Base-by-base conservation (phyloP, 306 rosid genomes). In the Mimosa pudica region DNA sequence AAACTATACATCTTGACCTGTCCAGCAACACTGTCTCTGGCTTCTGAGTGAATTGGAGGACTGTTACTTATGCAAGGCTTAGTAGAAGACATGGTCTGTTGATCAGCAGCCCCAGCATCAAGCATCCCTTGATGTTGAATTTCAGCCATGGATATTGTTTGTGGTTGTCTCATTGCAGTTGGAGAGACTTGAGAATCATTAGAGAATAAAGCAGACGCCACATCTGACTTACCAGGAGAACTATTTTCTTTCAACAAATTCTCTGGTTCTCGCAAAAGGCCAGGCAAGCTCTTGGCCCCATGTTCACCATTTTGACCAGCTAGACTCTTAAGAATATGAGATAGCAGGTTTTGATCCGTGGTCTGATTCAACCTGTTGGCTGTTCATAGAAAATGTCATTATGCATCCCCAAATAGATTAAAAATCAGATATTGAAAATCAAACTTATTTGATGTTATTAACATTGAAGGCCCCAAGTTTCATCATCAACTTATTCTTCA, bases 341-440 rank as follows among this genome's bases (percentile, higher is more conserved):
- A 66, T 44, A 92, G 80, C 64, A 94, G 79, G 89, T 94, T 92
- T 82, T 88, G 97, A 69, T 94, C 94, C 8, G 93, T 87, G 18
- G 88, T 83, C 81, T 90, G 93, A 80, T 90, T 89, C 71, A 93
- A 88, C 80, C 86, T 88, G 80, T 84, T 89, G 82, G 94, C 97
- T 92, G 80, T 83, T 77, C 82, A 82, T 47, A 52, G 67, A 82
- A 87, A 72, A 75, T 1, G 67, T 84, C 80, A 71, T 46, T 38
- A 81, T 71, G 75, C 77, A 74, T 67, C 77, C 66, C 73, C 55
- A 42, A 71, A 75, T 30, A 74, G 24, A 51, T 60, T 79, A 70
- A 81, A 72, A 54, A 74, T 71, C 45, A 51, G 58, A 61, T 44
- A 46, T 36, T 71, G 45, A 33, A 82, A 79, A 32, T 16, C 60